Evolutionary conservation across 441 rosid species (phyloP).

Genomic region (Croton setiger): DNA sequence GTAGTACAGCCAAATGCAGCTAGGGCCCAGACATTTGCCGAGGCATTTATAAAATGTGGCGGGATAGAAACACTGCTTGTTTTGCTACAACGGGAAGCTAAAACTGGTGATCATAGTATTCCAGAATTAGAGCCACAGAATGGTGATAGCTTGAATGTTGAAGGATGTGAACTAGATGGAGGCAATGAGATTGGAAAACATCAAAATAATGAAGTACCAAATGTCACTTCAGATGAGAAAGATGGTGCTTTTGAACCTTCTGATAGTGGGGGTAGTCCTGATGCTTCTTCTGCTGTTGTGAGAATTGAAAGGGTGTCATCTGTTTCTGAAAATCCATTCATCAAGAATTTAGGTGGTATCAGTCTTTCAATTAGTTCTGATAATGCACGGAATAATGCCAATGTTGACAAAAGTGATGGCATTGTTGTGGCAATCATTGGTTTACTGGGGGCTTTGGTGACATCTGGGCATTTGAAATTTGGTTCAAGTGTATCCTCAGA

Average conservation of each 20-base stretch:
- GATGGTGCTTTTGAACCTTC: slow-evolving; percentile 37
- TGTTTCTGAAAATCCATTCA: slow-evolving; percentile 53
- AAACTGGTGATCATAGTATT: slow-evolving; percentile 64
- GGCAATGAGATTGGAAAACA: slow-evolving; percentile 33
- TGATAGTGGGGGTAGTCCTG: slow-evolving; percentile 33
- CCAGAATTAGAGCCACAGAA: slow-evolving; percentile 34
- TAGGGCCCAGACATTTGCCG: slow-evolving; percentile 78
- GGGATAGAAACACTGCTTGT: slow-evolving; percentile 99
- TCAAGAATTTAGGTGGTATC: slow-evolving; percentile 86
- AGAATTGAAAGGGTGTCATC: slow-evolving; percentile 58
- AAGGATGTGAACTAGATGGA: slow-evolving; percentile 40
- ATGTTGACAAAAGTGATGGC: slow-evolving; percentile 88
- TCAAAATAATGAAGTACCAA: slow-evolving; percentile 40
- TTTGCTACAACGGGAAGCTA: slow-evolving; percentile 92
- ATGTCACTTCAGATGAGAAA: slow-evolving; percentile 36
- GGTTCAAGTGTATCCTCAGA: slow-evolving; percentile 55
- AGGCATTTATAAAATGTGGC: slow-evolving; percentile 79
- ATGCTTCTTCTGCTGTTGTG: slow-evolving; percentile 37
- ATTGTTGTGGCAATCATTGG: slow-evolving; percentile 87
- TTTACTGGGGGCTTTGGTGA: slow-evolving; percentile 79
- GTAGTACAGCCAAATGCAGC: slow-evolving; percentile 93
- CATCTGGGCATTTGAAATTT: slow-evolving; percentile 75
- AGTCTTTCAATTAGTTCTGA: slow-evolving; percentile 91
- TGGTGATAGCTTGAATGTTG: slow-evolving; percentile 35
- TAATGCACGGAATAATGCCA: slow-evolving; percentile 95